Percentiles rank a stretch among this genome's conserved stretches.
Conservation (phyloP, 805 yeast genomes). For the Metschnikowia similis region DNA sequence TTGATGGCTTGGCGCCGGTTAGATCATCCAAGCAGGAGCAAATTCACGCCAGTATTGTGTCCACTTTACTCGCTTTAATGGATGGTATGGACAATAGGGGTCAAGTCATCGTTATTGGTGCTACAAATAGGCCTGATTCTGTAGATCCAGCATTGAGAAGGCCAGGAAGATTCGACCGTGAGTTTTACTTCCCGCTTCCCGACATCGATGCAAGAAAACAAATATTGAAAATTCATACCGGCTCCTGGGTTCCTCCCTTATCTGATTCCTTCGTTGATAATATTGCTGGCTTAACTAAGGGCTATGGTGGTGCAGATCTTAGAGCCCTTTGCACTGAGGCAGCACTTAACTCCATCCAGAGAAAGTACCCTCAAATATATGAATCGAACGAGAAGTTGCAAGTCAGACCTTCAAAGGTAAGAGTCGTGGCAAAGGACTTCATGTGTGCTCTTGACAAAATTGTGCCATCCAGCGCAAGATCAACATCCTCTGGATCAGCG, state of each 20-base stretch:
- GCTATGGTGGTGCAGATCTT: conserved; percentile 97
- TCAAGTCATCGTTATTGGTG: conserved; percentile 96
- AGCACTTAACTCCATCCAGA: conserved; percentile 85
- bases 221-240: conserved; percentile 81
- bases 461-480: conserved; percentile 88
- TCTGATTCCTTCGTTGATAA: conserved; percentile 53
- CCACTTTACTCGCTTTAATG: conserved; percentile 92
- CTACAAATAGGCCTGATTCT: conserved; percentile 96
- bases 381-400: conserved; percentile 64
- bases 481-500: conserved; percentile 65
- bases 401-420: conserved; percentile 67
- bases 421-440: conserved; percentile 78
- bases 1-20: conserved; percentile 97
- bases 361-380: conserved; percentile 92
- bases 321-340: conserved; percentile 95
- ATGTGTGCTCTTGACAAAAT: conserved; percentile 80
- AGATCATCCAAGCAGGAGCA: conserved; percentile 97
- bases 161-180: conserved; percentile 96
- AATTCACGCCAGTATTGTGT: conserved; percentile 95
- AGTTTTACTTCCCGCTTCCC: conserved; percentile 93
- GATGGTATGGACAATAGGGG: conserved; percentile 99
- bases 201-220: conserved; percentile 72
- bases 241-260: conserved; percentile 80
- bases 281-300: conserved; percentile 80
- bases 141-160: conserved; percentile 97